These are phyloP conservation scores for Priceomyces castillae DNA, from an alignment of 805 yeast species.

Conservation along the genomic window DNA sequence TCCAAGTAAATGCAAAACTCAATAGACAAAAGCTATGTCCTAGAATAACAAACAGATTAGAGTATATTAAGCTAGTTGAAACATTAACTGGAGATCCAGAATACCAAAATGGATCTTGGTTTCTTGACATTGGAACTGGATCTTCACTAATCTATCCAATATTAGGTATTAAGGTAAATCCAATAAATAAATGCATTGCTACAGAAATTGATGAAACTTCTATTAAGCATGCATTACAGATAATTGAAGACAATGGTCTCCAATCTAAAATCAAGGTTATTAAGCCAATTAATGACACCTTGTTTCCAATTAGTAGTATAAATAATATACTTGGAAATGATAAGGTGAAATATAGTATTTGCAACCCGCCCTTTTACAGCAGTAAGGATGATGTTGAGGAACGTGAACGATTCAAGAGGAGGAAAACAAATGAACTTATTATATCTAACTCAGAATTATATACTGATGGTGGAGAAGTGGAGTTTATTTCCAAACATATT, in stretches of 20 bases:
- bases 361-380: slow-evolving; percentile 22
- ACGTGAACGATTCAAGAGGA: slow-evolving; percentile 6
- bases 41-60: slow-evolving; percentile 17
- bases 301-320: background rate
- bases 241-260: background rate
- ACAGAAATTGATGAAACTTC: slow-evolving; percentile 17
- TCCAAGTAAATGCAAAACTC: slow-evolving; percentile 10
- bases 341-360: slow-evolving; percentile 12
- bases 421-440: slow-evolving; percentile 9
- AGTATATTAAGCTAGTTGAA: slow-evolving; percentile 16
- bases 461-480: slow-evolving; percentile 18
- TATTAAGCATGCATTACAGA: slow-evolving; percentile 8
- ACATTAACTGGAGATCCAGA: slow-evolving; percentile 6
- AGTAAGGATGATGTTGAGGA: slow-evolving; percentile 6
- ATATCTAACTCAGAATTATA: slow-evolving; percentile 11
- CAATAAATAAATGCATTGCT: slow-evolving; percentile 9
- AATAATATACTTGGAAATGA: background rate
- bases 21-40: slow-evolving; percentile 17
- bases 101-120: slow-evolving; percentile 4
- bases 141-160: slow-evolving; percentile 18
- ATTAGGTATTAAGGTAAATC: slow-evolving; percentile 7
- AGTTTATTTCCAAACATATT: slow-evolving; percentile 12
- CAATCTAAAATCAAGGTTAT: slow-evolving; percentile 2
- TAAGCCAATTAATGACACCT: background rate
- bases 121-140: slow-evolving; percentile 21